Percentiles rank a stretch among this genome's conserved stretches.
Evolutionary conservation across 2,329 filamentous ascomycete species (phyloP).

Genomic region (Piedraia hortae): DNA sequence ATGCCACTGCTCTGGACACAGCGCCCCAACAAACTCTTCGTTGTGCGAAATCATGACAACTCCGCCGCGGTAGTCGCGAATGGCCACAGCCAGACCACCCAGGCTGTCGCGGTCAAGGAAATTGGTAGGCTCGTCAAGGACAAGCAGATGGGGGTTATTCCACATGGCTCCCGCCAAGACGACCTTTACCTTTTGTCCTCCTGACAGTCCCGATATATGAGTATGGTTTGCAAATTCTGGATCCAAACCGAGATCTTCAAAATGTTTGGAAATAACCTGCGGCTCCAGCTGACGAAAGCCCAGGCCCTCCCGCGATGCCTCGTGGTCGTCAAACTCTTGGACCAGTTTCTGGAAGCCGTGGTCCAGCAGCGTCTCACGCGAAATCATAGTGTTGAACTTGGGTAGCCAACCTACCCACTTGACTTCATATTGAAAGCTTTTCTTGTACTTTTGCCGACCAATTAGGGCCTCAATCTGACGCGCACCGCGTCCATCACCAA

Average conservation of each 20-base stretch:
- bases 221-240: slow-evolving; percentile 98
- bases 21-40: slow-evolving; percentile 89
- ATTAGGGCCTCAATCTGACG: slow-evolving; percentile 69
- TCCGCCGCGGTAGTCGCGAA: slow-evolving; percentile 91
- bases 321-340: slow-evolving; percentile 96
- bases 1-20: slow-evolving; percentile 91
- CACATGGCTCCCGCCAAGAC: slow-evolving; percentile 50
- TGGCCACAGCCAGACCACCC: slow-evolving; percentile 86
- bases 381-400: slow-evolving; percentile 81
- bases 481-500: slow-evolving; percentile 53
- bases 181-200: slow-evolving; percentile 97
- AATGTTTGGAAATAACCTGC: slow-evolving; percentile 88
- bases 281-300: slow-evolving; percentile 86
- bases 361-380: slow-evolving; percentile 66
- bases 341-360: slow-evolving; percentile 79
- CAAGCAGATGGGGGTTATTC: slow-evolving; percentile 90
- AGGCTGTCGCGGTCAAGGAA: slow-evolving; percentile 96
- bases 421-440: slow-evolving; percentile 93
- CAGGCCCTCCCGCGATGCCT: slow-evolving; percentile 91
- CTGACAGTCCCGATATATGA: slow-evolving; percentile 81
- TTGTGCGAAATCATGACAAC: slow-evolving; percentile 99
- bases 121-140: slow-evolving; percentile 96
- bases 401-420: slow-evolving; percentile 79
- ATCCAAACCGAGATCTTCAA: slow-evolving; percentile 85
- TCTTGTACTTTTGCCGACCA: slow-evolving; percentile 96